Evolutionary conservation across 2,329 filamentous ascomycete genomes (phyloP).

Genomic region (Fusarium sp.): DNA sequence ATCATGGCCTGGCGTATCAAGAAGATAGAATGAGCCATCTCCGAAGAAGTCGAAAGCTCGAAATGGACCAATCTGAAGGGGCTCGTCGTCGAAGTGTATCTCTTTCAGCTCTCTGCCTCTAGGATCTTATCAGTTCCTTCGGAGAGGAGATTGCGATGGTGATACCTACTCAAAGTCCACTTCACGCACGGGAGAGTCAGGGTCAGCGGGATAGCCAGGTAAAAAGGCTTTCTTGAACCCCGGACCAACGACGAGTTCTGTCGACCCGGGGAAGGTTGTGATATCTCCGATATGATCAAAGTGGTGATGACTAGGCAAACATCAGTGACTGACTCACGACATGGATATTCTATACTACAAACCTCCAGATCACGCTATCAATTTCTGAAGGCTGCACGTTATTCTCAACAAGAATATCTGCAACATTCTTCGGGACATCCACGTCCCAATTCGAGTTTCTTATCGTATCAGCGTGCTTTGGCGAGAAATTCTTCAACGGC

Average conservation of each 20-base stretch:
- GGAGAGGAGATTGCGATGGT: fast-evolving
- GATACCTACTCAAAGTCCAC: constrained; percentile 7
- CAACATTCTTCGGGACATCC: constrained; percentile 15
- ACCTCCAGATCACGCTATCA: constrained; percentile 31
- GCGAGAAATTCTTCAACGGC: constrained; percentile 1
- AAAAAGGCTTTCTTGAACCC: constrained; percentile 22
- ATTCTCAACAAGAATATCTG: constrained; percentile 7
- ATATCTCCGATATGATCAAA: constrained; percentile 28
- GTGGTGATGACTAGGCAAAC: constrained; percentile 6
- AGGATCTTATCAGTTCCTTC: fast-evolving
- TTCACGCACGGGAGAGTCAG: constrained; percentile 1
- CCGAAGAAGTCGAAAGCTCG: constrained; percentile 22
- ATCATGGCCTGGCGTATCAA: constrained; percentile 20
- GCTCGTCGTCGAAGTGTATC: constrained; percentile 2
- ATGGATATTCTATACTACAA: fast-evolving
- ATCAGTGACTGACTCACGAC: not conserved
- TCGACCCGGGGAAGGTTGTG: constrained; percentile 17
- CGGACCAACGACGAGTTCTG: constrained; percentile 21
- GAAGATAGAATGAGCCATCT: constrained; percentile 27
- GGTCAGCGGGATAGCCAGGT: constrained; percentile 18
- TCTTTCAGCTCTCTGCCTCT: constrained; percentile 16
- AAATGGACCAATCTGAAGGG: constrained; percentile 7
- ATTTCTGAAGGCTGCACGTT: not conserved
- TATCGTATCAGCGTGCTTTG: not conserved
- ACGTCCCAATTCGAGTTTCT: not conserved